These are phyloP conservation scores for Vaccinium corymbosum DNA, from an alignment of 148 eudicot genomes.

Conservation along the genomic window DNA sequence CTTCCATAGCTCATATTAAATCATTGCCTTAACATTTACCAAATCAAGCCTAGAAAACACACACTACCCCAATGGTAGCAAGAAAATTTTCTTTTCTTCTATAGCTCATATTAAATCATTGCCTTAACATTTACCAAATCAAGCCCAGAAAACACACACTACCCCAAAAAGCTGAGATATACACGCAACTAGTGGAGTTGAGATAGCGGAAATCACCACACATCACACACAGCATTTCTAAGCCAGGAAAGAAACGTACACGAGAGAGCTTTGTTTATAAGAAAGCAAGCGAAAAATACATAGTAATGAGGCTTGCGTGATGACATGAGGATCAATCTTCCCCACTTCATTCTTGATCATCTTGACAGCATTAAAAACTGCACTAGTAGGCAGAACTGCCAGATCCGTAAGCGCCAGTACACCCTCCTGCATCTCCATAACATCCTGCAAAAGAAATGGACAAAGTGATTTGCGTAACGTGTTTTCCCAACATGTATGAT, in stretches of 20 bases:
- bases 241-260: background rate
- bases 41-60: background rate
- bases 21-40: background rate
- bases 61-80: background rate
- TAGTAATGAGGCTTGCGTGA: constrained; percentile 38
- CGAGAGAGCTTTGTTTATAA: background rate
- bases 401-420: constrained; percentile 39
- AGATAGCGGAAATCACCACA: background rate
- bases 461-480: background rate
- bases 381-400: constrained; percentile 31
- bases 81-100: too few species aligned
- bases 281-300: constrained; percentile 23
- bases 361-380: constrained; percentile 34
- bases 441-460: constrained; percentile 21
- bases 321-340: constrained; percentile 30
- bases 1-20: too few species aligned
- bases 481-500: background rate
- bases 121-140: background rate
- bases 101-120: too few species aligned
- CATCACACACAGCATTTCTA: background rate
- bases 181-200: background rate
- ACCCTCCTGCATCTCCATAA: constrained; percentile 22
- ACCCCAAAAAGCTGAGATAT: background rate
- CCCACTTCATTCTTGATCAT: constrained; percentile 28
- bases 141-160: background rate